Evolutionary conservation across 1,139 yeast genomes (phyloP), one percentile per base, ranked within the genome.

Genomic region (Suhomyces atakaporum): DNA sequence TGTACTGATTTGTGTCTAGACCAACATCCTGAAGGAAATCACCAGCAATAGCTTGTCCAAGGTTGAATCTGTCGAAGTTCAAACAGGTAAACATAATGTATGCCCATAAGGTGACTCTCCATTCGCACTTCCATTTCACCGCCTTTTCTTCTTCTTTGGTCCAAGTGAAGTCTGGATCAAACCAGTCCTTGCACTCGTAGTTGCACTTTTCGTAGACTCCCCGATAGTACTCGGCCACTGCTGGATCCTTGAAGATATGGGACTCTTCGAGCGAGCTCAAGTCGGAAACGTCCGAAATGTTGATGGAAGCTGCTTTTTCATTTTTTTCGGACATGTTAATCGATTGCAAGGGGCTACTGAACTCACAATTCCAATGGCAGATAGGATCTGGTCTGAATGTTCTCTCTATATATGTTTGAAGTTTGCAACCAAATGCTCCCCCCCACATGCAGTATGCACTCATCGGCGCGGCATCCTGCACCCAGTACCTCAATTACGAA

Each of bases 31-130:
- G 54, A 26, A 77, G 53, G 45, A 77, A 45, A 42, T 69, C 63
- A 42, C 73, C 81, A 1, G 80, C 58, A 5, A 75, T 58, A 2
- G 80, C 81, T 47, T 75, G 79, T 0, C 57, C 44, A 32, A 77
- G 46, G 49, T 77, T 77, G 24, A 67, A 66, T 43, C 82, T 60
- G 51, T 77, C 81, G 39, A 75, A 57, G 45, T 76, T 75, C 36
- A 77, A 58, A 5, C 74, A 76, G 20, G 69, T 59, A 51, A 76
- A 76, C 69, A 75, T 62, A 34, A 73, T 43, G 43, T 73, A 72
- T 0, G 79, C 77, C 51, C 73, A 58, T 19, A 73, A 46, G 3
- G 77, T 59, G 16, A 74, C 79, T 18, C 62, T 56, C 46, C 56
- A 54, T 43, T 77, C 81, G 27, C 69, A 56, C 45, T 69, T 73